These are phyloP conservation scores for Phlegmacium glaucopus DNA, from an alignment of 768 basidiomycete genomes.

Conservation along the genomic window DNA sequence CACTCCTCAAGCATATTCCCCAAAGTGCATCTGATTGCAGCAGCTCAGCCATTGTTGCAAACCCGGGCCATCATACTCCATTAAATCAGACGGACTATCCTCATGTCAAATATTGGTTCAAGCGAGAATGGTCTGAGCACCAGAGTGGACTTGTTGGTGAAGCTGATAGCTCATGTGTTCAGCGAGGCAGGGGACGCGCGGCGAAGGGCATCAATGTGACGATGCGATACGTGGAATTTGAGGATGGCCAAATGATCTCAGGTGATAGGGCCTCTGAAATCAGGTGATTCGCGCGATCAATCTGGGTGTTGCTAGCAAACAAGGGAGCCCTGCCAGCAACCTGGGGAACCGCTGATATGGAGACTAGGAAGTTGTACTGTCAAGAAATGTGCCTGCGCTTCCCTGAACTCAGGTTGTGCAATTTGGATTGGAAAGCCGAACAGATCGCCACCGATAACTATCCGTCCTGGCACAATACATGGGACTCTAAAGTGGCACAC, in stretches of 20 bases:
- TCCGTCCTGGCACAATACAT: slow-evolving; percentile 7
- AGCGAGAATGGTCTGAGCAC: too few species aligned
- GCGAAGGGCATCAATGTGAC: slow-evolving; percentile 6
- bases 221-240: slow-evolving; percentile 6
- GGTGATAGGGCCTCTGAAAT: slow-evolving; percentile 7
- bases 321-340: slow-evolving; percentile 3
- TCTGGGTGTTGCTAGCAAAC: slow-evolving; percentile 6
- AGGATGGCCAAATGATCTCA: slow-evolving; percentile 6
- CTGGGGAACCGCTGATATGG: slow-evolving; percentile 9
- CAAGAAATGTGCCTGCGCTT: slow-evolving; percentile 6
- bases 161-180: slow-evolving; percentile 4
- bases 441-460: slow-evolving; percentile 9
- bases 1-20: too few species aligned
- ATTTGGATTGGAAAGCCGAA: slow-evolving; percentile 11
- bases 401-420: slow-evolving; percentile 6
- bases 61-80: too few species aligned
- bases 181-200: slow-evolving; percentile 5
- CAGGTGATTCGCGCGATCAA: slow-evolving; percentile 4
- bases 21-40: too few species aligned
- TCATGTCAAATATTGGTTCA: too few species aligned
- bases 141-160: too few species aligned
- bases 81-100: too few species aligned
- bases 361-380: slow-evolving; percentile 3
- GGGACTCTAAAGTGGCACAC: slow-evolving; percentile 8
- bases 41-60: too few species aligned